phyloP scores from a whole-genome alignment of 345 rosid genomes.

The Aquilaria malaccensis region DNA sequence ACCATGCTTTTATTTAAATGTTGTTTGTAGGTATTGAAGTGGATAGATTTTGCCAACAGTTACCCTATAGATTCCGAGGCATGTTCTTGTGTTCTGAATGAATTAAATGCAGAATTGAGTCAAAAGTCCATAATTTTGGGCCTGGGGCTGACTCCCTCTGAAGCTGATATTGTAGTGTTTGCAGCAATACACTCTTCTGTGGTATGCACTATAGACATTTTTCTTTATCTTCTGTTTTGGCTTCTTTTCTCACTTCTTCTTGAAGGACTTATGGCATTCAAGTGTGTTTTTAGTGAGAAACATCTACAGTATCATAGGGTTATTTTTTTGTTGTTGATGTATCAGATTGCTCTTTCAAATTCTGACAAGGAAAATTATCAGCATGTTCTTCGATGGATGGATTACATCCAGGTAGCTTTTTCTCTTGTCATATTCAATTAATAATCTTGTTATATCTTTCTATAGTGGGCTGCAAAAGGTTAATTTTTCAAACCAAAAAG shows the following conservation, averaged over 20 bases:
- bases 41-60: slow-evolving; percentile 60
- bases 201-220: slow-evolving; percentile 34
- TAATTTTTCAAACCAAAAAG: too few species aligned
- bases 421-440: slow-evolving; percentile 2
- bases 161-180: slow-evolving; percentile 65
- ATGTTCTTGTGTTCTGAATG: slow-evolving; percentile 33
- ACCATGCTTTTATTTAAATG: slow-evolving; percentile 2
- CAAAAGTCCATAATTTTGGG: slow-evolving; percentile 63
- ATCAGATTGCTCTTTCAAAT: slow-evolving; percentile 49
- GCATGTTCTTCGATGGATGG: slow-evolving; percentile 79
- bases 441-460: background rate
- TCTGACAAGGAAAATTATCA: slow-evolving; percentile 45
- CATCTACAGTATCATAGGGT: too few species aligned
- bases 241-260: background rate
- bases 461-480: too few species aligned
- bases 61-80: slow-evolving; percentile 42
- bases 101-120: slow-evolving; percentile 54
- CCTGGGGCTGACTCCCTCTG: slow-evolving; percentile 72
- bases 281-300: too few species aligned
- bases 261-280: too few species aligned
- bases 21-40: slow-evolving; percentile 52
- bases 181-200: slow-evolving; percentile 56
- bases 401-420: slow-evolving; percentile 70
- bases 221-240: background rate
- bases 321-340: slow-evolving; percentile 15